Evolutionary conservation across 768 basidiomycete species (phyloP), one percentile per base, ranked within the genome.

Genomic region (Mycena epipterygia): DNA sequence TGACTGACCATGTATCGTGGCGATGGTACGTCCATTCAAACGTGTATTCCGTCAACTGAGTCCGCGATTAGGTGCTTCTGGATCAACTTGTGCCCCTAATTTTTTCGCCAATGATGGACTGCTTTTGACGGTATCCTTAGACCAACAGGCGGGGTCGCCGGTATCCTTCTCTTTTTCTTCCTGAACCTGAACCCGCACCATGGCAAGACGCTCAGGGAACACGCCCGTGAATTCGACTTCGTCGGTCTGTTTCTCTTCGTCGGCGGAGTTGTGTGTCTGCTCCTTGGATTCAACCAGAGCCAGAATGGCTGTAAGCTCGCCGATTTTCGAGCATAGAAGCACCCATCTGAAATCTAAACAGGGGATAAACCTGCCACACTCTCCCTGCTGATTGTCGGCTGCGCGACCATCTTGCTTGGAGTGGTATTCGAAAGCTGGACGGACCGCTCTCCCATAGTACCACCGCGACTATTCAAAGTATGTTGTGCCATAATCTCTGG

Each of bases 1-100:
- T 95, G 68, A 89, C 93, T 0, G 90, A 94, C 75, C 92, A 93
- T 77, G 90, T 90, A 23, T 85, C 89, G 0, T 95, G 94, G 94
- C 81, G 94, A 80, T 95, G 94, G 84, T 70, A 14, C 9, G 55
- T 39, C n/a, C 21, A 12, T 27, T 46, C 9, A n/a, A 23, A 14
- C 17, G 4, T 5, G 27, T 39, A 25, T 17, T n/a, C 27, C 46
- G 62, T 23, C 14, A n/a, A 57, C 39, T 21, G 23, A 56, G 29
- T 37, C 25, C 29, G 55, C 73, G 30, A 69, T 49, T 64, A 56
- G 89, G 89, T 93, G 91, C 77, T 94, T 94, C 80, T 93, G 90
- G 79, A 90, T 94, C 73, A 93, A 93, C 72, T 74, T 94, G 91
- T 91, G 75, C 64, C 89, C 49, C 17, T 21, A 3, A 32, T 69